Evolutionary conservation across 306 rosid genomes (phyloP), one percentile per base, ranked within the genome.

Genomic region (Notholithocarpus densiflorus): DNA sequence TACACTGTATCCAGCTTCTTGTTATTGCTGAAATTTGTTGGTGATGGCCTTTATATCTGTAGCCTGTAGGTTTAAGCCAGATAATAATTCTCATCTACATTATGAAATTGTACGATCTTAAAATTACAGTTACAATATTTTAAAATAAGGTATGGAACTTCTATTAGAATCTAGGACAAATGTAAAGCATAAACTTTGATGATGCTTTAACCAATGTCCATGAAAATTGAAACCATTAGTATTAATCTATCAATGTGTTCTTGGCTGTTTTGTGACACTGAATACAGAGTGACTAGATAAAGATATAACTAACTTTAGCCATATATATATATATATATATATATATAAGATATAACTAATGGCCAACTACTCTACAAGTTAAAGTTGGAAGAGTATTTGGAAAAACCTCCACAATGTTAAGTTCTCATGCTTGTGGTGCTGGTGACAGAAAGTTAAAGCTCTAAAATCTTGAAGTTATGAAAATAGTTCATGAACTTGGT

Each of bases 391-490:
- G 5, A 15, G 52, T 66, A 34, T 34, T 34, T 66, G 15, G 17
- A 32, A 62, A 34, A 32, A 66, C n/a, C 24, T 17, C 48, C 15
- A 8, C 24, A 32, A 3, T 19, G 5, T 59, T 31, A 5, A 81
- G 29, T 21, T 71, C 53, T 53, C 18, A 5, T 4, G 26, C 51
- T 75, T 70, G 14, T 64, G 65, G 56, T 56, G 48, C 59, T 79
- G 43, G 23, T 60, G 71, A 68, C 55, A 32, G 65, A 52, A 51
- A 79, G 37, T 75, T 57, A 10, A 77, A 26, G 9, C 75, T 83
- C 61, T 52, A 21, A 57, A 18, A 48, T 77, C 31, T 74, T 60
- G 13, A 6, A 17, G 29, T 14, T 6, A 5, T 29, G 52, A 7
- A 64, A 29, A 29, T 64, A 1, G 31, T 15, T 64, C 70, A 14